Percentiles rank a stretch among this genome's conserved stretches.
Conservation (phyloP, 306 rosid species). For the Trifolium repens region DNA sequence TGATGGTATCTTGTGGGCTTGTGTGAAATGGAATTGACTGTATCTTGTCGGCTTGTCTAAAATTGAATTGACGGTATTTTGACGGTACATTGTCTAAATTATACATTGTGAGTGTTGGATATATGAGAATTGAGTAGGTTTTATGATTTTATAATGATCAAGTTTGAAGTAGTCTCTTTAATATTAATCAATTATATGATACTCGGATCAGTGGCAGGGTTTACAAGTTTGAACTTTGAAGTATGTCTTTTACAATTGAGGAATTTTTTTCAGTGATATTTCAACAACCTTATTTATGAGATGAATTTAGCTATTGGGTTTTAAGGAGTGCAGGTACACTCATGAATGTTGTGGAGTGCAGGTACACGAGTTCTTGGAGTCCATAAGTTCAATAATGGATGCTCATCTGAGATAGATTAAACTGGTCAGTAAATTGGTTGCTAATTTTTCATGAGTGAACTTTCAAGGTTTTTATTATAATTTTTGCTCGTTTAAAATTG, state of each 20-base stretch:
- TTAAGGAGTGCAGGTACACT: conserved; percentile 95
- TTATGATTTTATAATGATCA: no score
- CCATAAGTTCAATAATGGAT: conserved; percentile 98
- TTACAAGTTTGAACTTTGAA: no score
- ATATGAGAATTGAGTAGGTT: no score
- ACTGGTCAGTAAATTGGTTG: conserved; percentile 66
- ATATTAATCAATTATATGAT: conserved; percentile 17
- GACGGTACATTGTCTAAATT: no score
- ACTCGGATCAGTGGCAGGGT: conserved; percentile 6
- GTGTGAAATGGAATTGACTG: no score
- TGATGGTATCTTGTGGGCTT: no score
- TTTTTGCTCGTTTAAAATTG: not conserved
- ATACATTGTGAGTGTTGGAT: no score
- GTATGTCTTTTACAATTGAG: conserved; percentile 62
- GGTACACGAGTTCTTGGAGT: conserved; percentile 91
- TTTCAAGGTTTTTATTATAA: conserved; percentile 18
- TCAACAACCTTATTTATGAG: conserved; percentile 42
- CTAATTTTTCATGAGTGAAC: conserved; percentile 40
- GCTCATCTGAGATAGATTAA: conserved; percentile 95
- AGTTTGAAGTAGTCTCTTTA: no score
- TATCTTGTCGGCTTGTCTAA: no score
- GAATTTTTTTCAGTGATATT: conserved; percentile 31
- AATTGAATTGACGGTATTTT: no score
- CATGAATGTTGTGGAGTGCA: no score
- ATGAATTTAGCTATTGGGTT: conserved; percentile 53